These are phyloP conservation scores for Microbotryum scabiosae DNA, from an alignment of 1,284 basidiomycete genomes.

Conservation along the genomic window DNA sequence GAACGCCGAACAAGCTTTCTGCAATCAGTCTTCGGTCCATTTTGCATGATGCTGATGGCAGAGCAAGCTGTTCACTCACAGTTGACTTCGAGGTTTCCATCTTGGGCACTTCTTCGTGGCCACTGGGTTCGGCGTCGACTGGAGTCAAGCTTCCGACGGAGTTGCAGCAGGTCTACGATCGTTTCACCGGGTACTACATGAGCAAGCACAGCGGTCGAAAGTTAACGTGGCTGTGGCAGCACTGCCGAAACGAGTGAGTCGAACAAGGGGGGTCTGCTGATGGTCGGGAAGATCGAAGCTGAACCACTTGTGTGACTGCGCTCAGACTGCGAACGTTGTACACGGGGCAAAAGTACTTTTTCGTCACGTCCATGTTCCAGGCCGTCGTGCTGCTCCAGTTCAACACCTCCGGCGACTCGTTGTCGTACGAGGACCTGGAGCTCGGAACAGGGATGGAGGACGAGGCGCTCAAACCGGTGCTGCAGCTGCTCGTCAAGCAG, in stretches of 20 bases:
- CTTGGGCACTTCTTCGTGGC: conserved; percentile 94
- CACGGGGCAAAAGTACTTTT: conserved; percentile 82
- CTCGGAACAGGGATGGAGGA: conserved; percentile 76
- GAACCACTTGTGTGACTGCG: neutral
- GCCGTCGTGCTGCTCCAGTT: conserved; percentile 91
- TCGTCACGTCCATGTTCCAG: conserved; percentile 93
- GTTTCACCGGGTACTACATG: conserved; percentile 89
- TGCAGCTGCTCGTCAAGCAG: conserved; percentile 76
- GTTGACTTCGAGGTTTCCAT: conserved; percentile 91
- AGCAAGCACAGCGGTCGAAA: conserved; percentile 86
- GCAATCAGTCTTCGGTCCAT: neutral
- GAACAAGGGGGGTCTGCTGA: no score
- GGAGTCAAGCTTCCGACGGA: conserved; percentile 86
- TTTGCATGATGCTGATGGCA: neutral
- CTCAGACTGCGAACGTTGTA: conserved; percentile 70
- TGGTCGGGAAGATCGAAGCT: neutral
- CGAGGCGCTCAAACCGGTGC: conserved; percentile 72
- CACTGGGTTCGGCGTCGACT: conserved; percentile 62
- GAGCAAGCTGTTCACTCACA: conserved; percentile 14
- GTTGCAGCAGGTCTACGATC: conserved; percentile 76
- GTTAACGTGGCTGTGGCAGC: conserved; percentile 96
- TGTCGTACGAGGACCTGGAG: conserved; percentile 70
- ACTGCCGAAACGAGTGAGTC: conserved; percentile 75
- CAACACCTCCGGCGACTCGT: conserved; percentile 70
- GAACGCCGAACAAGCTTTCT: conserved; percentile 8